Evolutionary conservation across 1,139 yeast species (phyloP), one percentile per base, ranked within the genome.

Genomic region (Pichia sp.): DNA sequence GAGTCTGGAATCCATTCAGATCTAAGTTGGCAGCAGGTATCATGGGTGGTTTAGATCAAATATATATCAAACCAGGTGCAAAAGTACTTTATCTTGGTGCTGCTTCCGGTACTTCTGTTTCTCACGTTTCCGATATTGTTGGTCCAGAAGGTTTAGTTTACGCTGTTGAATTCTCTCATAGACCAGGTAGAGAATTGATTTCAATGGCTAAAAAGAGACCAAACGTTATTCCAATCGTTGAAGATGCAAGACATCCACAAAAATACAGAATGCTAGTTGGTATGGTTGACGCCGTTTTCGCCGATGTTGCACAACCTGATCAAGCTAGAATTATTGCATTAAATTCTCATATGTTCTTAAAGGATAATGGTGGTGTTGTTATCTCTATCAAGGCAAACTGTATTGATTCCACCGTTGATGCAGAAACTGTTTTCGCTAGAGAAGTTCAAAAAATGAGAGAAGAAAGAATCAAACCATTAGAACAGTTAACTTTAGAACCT

Each of bases 201-300:
- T 86, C 95, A 61, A 91, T 91, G 98, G 98, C 98, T 65, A 91
- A 91, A 79, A 91, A 91, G 93, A 85, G 98, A 79, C 97, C 98
- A 53, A 91, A 91, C 64, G 95, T 91, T 45, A 85, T 93, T 54
- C 98, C 98, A 60, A 91, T 91, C 67, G 89, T 91, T 66, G 98
- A 91, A 70, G 98, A 91, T 72, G 98, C 98, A 55, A 91, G 98
- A 76, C 98, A 91, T 71, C 98, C 98, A 59, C 98, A 91, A 68
- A 91, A 93, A 70, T 91, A 91, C 81, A 83, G 98, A 74, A 91
- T 91, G 97, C 78, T 91, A 60, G 75, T 91, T 51, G 95, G 96
- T 59, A 91, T 91, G 98, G 97, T 91, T 53, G 98, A 93, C 67
- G 86, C 80, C 62, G 97, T 91, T 50, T 91, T 91, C 61, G 98